Evolutionary conservation across 352 stramenopile genomes (phyloP).

Genomic region (Halophytophthora polymorphica): DNA sequence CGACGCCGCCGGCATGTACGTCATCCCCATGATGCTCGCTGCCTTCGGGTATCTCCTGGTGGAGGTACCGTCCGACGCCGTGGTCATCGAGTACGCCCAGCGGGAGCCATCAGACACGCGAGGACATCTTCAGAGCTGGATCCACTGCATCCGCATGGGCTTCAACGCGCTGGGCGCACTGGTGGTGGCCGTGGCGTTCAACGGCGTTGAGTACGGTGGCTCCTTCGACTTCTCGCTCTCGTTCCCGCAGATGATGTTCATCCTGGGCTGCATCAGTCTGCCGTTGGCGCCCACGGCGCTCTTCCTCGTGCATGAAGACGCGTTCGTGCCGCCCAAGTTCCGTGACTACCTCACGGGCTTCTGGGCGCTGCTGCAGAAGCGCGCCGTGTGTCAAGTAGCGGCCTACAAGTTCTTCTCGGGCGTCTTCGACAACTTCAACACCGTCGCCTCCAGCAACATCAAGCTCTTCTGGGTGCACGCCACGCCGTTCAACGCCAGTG

Average conservation of each 20-base stretch:
- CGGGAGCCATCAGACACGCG: slow-evolving; percentile 44
- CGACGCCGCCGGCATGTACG: slow-evolving; percentile 39
- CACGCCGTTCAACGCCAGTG: slow-evolving; percentile 50
- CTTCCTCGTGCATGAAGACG: slow-evolving; percentile 27
- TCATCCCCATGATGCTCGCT: slow-evolving; percentile 74
- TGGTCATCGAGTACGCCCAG: slow-evolving; percentile 61
- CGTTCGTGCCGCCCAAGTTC: slow-evolving; percentile 23
- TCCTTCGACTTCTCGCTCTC: slow-evolving; percentile 51
- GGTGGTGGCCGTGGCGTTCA: slow-evolving; percentile 45
- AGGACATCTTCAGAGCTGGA: slow-evolving; percentile 51
- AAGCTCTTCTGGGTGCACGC: slow-evolving; percentile 56
- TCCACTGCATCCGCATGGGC: slow-evolving; percentile 49
- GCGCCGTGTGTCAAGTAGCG: slow-evolving; percentile 56
- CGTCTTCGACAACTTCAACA: slow-evolving; percentile 65
- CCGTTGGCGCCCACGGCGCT: slow-evolving; percentile 31
- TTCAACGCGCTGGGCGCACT: slow-evolving; percentile 46
- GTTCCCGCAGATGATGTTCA: slow-evolving; percentile 50
- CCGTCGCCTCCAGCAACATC: slow-evolving; percentile 49
- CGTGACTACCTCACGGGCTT: slow-evolving; percentile 34
- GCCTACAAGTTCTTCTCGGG: slow-evolving; percentile 66
- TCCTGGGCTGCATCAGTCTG: slow-evolving; percentile 30
- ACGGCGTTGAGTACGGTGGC: slow-evolving; percentile 50
- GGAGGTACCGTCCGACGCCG: slow-evolving; percentile 55
- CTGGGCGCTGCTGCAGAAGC: slow-evolving; percentile 55
- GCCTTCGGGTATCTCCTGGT: slow-evolving; percentile 59